Conservation (phyloP, 148 eudicot genomes). For the Rhododendron henanense region DNA sequence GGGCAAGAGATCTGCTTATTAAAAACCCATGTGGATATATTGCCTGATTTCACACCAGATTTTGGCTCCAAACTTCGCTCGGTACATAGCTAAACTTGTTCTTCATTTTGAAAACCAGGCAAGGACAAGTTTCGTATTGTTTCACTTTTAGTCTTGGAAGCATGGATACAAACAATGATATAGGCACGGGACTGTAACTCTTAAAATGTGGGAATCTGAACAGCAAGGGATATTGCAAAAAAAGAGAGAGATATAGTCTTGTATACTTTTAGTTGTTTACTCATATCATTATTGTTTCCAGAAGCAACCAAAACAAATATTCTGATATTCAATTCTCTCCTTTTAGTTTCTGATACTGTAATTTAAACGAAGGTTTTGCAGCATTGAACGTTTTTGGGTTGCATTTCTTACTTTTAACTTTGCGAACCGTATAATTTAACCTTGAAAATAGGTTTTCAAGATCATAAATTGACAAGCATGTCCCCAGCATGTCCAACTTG, state of each 20-base stretch:
- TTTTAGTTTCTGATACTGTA: neutral
- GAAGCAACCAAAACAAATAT: neutral
- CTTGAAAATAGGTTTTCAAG: neutral
- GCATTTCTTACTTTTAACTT: neutral
- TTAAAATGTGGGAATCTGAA: neutral
- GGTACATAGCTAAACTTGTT: constrained; percentile 33
- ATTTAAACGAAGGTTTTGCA: neutral
- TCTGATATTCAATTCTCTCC: neutral
- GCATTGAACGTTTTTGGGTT: neutral
- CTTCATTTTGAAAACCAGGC: neutral
- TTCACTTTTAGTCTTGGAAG: neutral
- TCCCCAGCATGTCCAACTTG: neutral
- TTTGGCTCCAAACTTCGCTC: constrained; percentile 80
- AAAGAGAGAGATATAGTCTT: neutral
- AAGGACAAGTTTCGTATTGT: neutral
- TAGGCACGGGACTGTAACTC: neutral
- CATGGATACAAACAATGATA: neutral
- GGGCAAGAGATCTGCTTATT: constrained; percentile 85
- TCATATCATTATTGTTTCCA: neutral
- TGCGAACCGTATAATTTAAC: neutral
- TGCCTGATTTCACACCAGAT: constrained; percentile 85
- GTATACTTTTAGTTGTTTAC: neutral
- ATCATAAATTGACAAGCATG: neutral
- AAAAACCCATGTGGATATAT: constrained; percentile 92
- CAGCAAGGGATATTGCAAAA: neutral